Percentiles rank a stretch among this genome's conserved stretches.
Evolutionary conservation across 768 basidiomycete species (phyloP).

Genomic region (Leccinum variicolor): DNA sequence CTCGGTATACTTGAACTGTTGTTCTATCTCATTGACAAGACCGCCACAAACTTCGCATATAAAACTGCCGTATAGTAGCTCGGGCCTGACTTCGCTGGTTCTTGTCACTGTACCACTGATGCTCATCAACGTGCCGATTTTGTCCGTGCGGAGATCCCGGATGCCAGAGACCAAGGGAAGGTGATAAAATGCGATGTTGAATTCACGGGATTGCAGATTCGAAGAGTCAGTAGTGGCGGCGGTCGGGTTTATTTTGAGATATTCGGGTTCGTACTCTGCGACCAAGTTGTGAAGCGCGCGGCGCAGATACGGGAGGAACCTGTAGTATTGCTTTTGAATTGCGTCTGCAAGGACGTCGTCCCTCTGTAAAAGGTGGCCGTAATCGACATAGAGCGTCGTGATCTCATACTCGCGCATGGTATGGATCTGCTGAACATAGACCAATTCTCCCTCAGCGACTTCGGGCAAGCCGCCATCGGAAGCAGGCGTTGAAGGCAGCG

Average conservation of each 20-base stretch:
- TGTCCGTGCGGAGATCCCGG: conserved; percentile 87
- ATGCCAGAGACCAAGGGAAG: conserved; percentile 93
- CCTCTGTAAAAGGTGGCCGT: conserved; percentile 79
- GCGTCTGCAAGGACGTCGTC: conserved; percentile 95
- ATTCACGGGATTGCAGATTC: conserved; percentile 89
- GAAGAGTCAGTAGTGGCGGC: conserved; percentile 84
- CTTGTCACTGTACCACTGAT: conserved; percentile 97
- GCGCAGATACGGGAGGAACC: conserved; percentile 92
- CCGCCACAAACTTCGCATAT: conserved; percentile 87
- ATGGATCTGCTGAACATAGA: conserved; percentile 92
- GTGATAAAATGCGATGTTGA: conserved; percentile 93
- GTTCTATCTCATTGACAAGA: conserved; percentile 88
- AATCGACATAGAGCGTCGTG: conserved; percentile 96
- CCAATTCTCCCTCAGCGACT: conserved; percentile 55
- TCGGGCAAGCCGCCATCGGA: conserved; percentile 64
- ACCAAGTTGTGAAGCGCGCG: conserved; percentile 90
- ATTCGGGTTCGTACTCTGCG: conserved; percentile 86
- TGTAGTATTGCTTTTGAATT: conserved; percentile 92
- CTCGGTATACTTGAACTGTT: conserved; percentile 99
- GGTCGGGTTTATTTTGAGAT: conserved; percentile 90
- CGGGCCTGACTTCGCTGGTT: conserved; percentile 96
- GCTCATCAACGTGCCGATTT: conserved; percentile 91
- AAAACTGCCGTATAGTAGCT: conserved; percentile 90
- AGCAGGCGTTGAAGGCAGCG: conserved; percentile 75
- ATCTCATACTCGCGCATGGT: conserved; percentile 94